These are phyloP conservation scores for Cronartium quercuum DNA, from an alignment of 1,284 basidiomycete genomes.

Conservation along the genomic window DNA sequence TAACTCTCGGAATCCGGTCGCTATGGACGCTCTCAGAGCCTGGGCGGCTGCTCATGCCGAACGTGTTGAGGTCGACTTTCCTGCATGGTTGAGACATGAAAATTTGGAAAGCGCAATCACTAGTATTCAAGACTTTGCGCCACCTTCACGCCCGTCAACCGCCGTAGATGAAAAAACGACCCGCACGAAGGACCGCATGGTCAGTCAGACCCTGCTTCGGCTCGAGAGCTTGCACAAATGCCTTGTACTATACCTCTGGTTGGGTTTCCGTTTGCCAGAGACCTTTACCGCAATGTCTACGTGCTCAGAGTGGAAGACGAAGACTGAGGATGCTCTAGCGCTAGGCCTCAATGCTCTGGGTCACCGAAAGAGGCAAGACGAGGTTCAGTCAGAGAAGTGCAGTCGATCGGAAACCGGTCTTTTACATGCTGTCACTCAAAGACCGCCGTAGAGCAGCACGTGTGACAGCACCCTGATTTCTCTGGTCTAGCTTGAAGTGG, in stretches of 20 bases:
- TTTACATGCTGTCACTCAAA: no score
- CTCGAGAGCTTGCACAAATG: slow-evolving; percentile 77
- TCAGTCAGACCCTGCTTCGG: slow-evolving; percentile 49
- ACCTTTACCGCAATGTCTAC: slow-evolving; percentile 54
- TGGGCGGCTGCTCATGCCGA: slow-evolving; percentile 22
- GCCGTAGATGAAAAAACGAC: slow-evolving; percentile 33
- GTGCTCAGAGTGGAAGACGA: slow-evolving; percentile 7
- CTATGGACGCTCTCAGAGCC: not conserved
- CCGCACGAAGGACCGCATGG: slow-evolving; percentile 29
- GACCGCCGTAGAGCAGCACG: no score
- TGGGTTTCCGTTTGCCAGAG: slow-evolving; percentile 68
- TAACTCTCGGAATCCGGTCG: slow-evolving; percentile 10
- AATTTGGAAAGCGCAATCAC: slow-evolving; percentile 46
- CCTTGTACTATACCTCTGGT: slow-evolving; percentile 81
- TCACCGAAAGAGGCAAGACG: no score
- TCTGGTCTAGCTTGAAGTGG: no score
- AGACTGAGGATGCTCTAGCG: slow-evolving; percentile 7
- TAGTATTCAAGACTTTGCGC: slow-evolving; percentile 38
- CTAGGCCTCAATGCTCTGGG: slow-evolving; percentile 19
- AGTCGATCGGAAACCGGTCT: no score
- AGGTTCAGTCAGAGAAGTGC: no score
- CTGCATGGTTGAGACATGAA: slow-evolving; percentile 35
- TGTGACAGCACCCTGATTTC: no score
- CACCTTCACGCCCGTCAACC: slow-evolving; percentile 6
- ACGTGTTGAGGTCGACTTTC: slow-evolving; percentile 32